Percentiles rank a stretch among this genome's conserved stretches.
These are phyloP conservation scores for Neonectria sp. DNA, from an alignment of 2,329 filamentous ascomycete genomes.

Conservation along the genomic window DNA sequence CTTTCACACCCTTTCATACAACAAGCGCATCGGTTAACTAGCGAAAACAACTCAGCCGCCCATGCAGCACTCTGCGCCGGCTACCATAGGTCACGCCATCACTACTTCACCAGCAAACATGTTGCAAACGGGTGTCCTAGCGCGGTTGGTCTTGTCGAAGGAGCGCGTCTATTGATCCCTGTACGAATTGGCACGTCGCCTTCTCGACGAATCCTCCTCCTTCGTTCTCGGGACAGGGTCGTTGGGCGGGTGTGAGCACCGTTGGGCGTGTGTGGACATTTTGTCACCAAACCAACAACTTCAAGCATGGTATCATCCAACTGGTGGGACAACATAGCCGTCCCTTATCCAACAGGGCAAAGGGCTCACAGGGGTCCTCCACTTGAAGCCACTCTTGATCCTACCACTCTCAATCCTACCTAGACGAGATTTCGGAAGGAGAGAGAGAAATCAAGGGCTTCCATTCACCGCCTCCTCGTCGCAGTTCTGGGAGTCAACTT, in stretches of 20 bases:
- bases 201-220: constrained; percentile 15
- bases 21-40: constrained; percentile 11
- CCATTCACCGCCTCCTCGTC: not conserved
- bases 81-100: constrained; percentile 3
- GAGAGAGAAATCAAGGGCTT: not conserved
- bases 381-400: not conserved
- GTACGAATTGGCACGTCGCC: constrained; percentile 3
- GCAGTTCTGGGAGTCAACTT: not conserved
- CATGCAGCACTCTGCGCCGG: not conserved
- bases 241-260: not conserved
- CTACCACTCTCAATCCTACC: not conserved
- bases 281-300: constrained; percentile 5
- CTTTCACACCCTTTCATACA: constrained; percentile 20
- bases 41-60: constrained; percentile 13
- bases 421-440: not conserved
- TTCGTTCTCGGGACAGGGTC: not conserved
- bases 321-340: not conserved
- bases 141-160: constrained; percentile 7
- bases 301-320: constrained; percentile 2
- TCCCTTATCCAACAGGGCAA: not conserved
- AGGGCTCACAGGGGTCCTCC: not conserved
- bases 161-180: constrained; percentile 13
- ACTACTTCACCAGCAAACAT: constrained; percentile 9
- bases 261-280: not conserved
- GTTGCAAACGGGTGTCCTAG: constrained; percentile 1